phyloP scores from a whole-genome alignment of 1,284 basidiomycete species.

The Tausonia pullulans region DNA sequence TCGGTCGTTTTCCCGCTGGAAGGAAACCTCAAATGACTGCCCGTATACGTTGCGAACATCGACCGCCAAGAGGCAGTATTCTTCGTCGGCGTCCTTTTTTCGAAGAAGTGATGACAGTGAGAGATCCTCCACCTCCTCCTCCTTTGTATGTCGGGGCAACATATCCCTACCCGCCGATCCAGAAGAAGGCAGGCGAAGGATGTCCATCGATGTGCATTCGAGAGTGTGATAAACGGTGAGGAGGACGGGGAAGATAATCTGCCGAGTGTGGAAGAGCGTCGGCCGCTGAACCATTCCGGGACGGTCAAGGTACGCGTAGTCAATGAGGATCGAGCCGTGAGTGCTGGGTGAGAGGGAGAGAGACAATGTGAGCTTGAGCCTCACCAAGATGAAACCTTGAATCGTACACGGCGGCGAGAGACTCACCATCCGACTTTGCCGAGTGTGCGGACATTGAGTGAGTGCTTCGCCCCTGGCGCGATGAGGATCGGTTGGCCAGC shows the following conservation, averaged over 20 bases:
- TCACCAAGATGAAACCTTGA: not conserved
- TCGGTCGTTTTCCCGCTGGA: conserved; percentile 46
- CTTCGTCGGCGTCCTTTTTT: conserved; percentile 43
- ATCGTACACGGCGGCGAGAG: not conserved
- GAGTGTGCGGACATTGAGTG: conserved; percentile 58
- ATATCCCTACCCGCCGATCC: no score
- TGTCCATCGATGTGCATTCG: conserved; percentile 67
- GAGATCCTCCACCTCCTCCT: no score
- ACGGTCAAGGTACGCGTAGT: conserved; percentile 57
- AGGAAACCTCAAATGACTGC: conserved; percentile 71
- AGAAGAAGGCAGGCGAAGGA: conserved; percentile 41
- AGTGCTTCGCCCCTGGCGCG: conserved; percentile 55
- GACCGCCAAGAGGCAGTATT: conserved; percentile 73
- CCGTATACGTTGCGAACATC: conserved; percentile 83
- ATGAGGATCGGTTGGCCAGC: conserved; percentile 44
- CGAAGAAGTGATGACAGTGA: no score
- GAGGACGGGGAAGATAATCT: conserved; percentile 68
- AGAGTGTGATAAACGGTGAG: conserved; percentile 90
- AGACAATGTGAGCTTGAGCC: no score
- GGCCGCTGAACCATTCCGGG: conserved; percentile 23
- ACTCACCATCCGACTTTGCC: conserved; percentile 84
- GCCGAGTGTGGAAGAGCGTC: conserved; percentile 59
- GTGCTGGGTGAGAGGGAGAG: conserved; percentile 41
- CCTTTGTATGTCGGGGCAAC: no score
- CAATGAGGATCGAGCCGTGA: conserved; percentile 63